phyloP scores from a whole-genome alignment of 345 rosid species.

The Salix koriyanagi region DNA sequence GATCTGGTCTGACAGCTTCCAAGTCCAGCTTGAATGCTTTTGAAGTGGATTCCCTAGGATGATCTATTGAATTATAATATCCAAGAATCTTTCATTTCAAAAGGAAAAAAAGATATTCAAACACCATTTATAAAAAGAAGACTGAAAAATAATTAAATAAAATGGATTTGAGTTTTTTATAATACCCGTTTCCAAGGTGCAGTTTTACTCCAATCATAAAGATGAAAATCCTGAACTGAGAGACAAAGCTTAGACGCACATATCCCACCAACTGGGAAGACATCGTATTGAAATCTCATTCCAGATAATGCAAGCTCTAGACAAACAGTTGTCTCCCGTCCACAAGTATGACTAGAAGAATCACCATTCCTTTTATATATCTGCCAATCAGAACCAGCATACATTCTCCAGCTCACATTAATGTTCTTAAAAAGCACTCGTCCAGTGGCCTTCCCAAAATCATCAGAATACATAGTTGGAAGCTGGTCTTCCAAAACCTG shows the following conservation, averaged over 20 bases:
- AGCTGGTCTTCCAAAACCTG: constrained; percentile 40
- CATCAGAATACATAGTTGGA: constrained; percentile 32
- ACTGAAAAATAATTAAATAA: not conserved
- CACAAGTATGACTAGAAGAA: constrained; percentile 20
- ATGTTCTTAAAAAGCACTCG: constrained; percentile 55
- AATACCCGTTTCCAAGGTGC: constrained; percentile 89
- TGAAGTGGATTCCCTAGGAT: constrained; percentile 79
- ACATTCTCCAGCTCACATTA: constrained; percentile 74
- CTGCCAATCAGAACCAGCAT: constrained; percentile 78
- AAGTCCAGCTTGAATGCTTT: constrained; percentile 71
- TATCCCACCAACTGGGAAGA: constrained; percentile 58
- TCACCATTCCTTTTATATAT: constrained; percentile 29
- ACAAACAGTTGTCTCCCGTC: constrained; percentile 56
- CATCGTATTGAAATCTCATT: constrained; percentile 52
- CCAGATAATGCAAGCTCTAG: constrained; percentile 68
- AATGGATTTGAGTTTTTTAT: not conserved
- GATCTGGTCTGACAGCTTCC: constrained; percentile 90
- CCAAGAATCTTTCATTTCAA: constrained; percentile 61
- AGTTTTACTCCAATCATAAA: constrained; percentile 61
- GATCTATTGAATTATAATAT: constrained; percentile 70
- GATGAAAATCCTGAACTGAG: constrained; percentile 60
- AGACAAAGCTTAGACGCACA: constrained; percentile 66
- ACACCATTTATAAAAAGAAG: constrained; percentile 13
- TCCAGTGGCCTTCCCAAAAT: constrained; percentile 45
- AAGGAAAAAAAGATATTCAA: constrained; percentile 13